These are phyloP conservation scores for Starmerella kuoi DNA, from an alignment of 805 yeast species.

Conservation along the genomic window DNA sequence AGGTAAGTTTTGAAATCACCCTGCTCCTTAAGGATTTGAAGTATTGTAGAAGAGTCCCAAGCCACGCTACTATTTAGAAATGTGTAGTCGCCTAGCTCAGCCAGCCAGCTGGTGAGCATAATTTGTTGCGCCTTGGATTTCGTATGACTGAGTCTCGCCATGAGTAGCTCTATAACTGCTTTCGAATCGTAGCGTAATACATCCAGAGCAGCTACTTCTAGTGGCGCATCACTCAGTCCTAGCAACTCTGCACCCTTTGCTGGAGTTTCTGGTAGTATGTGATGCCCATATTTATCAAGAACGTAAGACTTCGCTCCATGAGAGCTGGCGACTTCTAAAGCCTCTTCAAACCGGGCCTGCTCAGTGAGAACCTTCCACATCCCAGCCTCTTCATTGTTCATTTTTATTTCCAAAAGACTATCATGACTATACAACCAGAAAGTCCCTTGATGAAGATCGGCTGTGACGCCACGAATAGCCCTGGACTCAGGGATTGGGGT, in stretches of 20 bases:
- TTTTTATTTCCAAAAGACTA: constrained; percentile 53
- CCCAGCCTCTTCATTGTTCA: constrained; percentile 55
- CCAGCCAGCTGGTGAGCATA: constrained; percentile 53
- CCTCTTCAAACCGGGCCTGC: constrained; percentile 48
- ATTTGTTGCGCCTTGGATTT: constrained; percentile 35
- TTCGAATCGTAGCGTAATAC: constrained; percentile 34
- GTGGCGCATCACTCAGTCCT: constrained; percentile 52
- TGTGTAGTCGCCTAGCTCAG: constrained; percentile 37
- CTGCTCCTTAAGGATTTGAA: constrained; percentile 57
- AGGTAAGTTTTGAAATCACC: constrained; percentile 54
- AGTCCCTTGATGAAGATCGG: constrained; percentile 43
- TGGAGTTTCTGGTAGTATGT: constrained; percentile 26
- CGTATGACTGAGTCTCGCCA: constrained; percentile 19
- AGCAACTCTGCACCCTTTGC: constrained; percentile 39
- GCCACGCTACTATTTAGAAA: constrained; percentile 41
- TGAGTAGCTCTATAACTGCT: constrained; percentile 29
- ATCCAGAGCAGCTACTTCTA: constrained; percentile 55
- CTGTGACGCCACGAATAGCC: constrained; percentile 35
- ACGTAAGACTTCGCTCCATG: constrained; percentile 36
- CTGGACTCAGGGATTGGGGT: constrained; percentile 32
- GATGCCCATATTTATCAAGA: constrained; percentile 43
- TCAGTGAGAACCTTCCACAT: constrained; percentile 60
- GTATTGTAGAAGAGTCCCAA: constrained; percentile 56
- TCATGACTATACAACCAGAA: constrained; percentile 62
- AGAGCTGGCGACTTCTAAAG: constrained; percentile 36